phyloP scores from a whole-genome alignment of 768 basidiomycete species.

The Ephemerocybe angulata region DNA sequence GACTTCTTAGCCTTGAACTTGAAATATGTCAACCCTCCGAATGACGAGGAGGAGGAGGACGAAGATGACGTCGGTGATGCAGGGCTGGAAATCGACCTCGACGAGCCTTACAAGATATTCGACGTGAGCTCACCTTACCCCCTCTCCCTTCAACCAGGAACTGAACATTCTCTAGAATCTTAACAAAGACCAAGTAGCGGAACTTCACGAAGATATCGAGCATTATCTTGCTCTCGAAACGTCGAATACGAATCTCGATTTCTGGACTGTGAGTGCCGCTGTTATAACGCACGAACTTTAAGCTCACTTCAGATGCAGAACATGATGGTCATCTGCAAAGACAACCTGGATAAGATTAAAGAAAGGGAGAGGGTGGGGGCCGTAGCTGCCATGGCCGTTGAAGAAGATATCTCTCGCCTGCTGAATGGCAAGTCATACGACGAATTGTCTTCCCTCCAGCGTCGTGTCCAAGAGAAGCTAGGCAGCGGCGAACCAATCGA shows the following conservation, averaged over 20 bases:
- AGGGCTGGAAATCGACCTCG: constrained; percentile 94
- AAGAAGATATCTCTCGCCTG: constrained; percentile 76
- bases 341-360: constrained; percentile 76
- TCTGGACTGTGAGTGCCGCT: constrained; percentile 78
- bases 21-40: constrained; percentile 77
- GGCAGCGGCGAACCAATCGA: constrained; percentile 92
- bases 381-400: constrained; percentile 77
- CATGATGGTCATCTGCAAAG: constrained; percentile 96
- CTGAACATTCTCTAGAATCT: constrained; percentile 66
- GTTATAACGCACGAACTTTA: neutral
- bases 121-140: constrained; percentile 62
- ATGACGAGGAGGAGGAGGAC: constrained; percentile 61
- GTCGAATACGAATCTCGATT: constrained; percentile 83
- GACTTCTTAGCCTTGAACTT: constrained; percentile 96
- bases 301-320: constrained; percentile 47
- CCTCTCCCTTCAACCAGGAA: too few species aligned
- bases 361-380: constrained; percentile 56
- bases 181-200: constrained; percentile 81
- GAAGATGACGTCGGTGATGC: constrained; percentile 59
- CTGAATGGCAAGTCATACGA: constrained; percentile 85
- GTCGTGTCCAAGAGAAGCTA: constrained; percentile 83
- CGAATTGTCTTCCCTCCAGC: constrained; percentile 78
- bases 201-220: constrained; percentile 92
- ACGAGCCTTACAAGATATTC: constrained; percentile 97
- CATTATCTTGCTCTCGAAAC: constrained; percentile 86